phyloP scores from a whole-genome alignment of 768 basidiomycete genomes.

The Clitopilus passeckerianus region DNA sequence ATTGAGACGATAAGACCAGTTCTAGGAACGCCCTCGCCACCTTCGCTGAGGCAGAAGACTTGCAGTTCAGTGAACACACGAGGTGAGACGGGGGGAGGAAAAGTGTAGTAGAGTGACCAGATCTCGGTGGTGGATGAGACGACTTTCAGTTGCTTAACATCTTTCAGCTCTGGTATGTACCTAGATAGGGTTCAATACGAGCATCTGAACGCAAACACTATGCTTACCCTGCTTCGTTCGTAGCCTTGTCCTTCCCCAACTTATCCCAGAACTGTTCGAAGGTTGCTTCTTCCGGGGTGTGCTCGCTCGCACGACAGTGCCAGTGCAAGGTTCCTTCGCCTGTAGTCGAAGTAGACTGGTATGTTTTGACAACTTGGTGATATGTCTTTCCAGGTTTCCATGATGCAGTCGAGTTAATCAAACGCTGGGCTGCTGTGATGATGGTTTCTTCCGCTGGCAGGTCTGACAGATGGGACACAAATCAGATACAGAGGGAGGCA shows the following conservation, averaged over 20 bases:
- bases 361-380: constrained; percentile 53
- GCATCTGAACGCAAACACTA: neutral
- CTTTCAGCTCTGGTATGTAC: constrained; percentile 61
- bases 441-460: constrained; percentile 58
- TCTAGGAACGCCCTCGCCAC: constrained; percentile 17
- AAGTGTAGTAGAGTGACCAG: constrained; percentile 72
- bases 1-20: constrained; percentile 47
- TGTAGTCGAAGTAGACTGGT: constrained; percentile 42
- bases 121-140: constrained; percentile 61
- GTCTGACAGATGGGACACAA: constrained; percentile 29
- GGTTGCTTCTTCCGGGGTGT: constrained; percentile 57
- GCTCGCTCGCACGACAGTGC: constrained; percentile 67
- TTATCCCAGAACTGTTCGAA: constrained; percentile 74
- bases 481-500: neutral
- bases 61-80: constrained; percentile 76
- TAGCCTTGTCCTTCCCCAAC: constrained; percentile 59
- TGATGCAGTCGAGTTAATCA: constrained; percentile 49
- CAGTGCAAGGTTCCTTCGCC: constrained; percentile 29
- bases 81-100: constrained; percentile 64
- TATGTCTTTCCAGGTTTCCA: constrained; percentile 72
- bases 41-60: constrained; percentile 26
- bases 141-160: constrained; percentile 56
- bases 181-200: constrained; percentile 25
- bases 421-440: constrained; percentile 43
- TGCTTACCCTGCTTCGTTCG: constrained; percentile 64